Base-by-base conservation (phyloP, 352 stramenopile species). In the Phytophthora pisi region DNA sequence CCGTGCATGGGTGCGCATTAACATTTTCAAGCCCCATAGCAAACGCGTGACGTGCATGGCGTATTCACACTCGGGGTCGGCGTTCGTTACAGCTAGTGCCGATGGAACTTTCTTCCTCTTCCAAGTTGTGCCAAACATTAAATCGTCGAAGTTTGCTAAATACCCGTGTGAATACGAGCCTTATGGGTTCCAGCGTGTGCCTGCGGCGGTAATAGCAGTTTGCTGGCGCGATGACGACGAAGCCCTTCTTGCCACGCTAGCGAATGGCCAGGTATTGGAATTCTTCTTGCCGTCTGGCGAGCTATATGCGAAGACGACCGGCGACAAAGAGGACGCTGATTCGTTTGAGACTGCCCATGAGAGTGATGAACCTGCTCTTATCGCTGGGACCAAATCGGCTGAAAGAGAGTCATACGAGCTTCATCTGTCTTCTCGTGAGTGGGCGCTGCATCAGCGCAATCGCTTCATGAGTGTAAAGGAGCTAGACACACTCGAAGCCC, bases 61-160 rank as follows among this genome's bases (percentile, higher is more conserved):
- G 3, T 97, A 93, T 68, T 91, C 84, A n/a, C 64, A 82, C 3
- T 82, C 86, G 16, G 87, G 85, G 16, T 66, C 43, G 43, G 28
- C 45, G 9, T 78, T 98, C 50, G 91, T 86, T 7, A 92, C 93
- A 2, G 78, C 71, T 16, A 93, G 86, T 55, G 74, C 72, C 9
- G 95, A 98, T 59, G 61, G 59, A 34, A 97, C 82, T 20, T 67
- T 97, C 42, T 97, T 98, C 59, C 79, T 98, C 28, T 97, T 98
- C 59, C 77, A 76, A 26, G 55, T 88, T 9, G 68, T 84, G 1
- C 69, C 72, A n/a, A 88, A 58, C 50, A 54, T 64, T 24, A 91
- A 84, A 49, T 82, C 64, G 11, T 81, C 76, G 26, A 79, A 87
- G 61, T 82, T 82, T 61, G 72, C 75, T 1, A 85, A 76, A 66